Base-by-base conservation (phyloP, 805 yeast species). In the Myxozyma kluyveri region DNA sequence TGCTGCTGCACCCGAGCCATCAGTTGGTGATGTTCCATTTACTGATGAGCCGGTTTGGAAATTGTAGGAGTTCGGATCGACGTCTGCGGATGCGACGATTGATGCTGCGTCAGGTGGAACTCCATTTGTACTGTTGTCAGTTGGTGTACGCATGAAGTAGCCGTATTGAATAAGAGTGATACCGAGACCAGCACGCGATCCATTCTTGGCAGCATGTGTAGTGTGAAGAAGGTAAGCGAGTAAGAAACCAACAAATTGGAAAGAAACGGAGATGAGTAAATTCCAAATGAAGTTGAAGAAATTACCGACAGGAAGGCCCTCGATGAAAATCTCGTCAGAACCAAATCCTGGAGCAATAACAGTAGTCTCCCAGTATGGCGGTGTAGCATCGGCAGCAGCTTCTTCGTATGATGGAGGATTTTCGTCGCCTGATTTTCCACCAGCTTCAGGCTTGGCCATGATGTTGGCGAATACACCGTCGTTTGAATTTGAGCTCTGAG, bases 141-240 rank as follows among this genome's bases (percentile, higher is more conserved):
- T 33, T 31, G 44, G 23, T 19, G 47, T 35, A 29, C 51, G 69
- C 71, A 80, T 74, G 29, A 75, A 71, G 57, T 76, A 78, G 2
- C 86, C 96, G 59, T 83, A 81, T 49, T 83, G 80, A 47, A 91
- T 73, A 57, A 93, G 78, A 0, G 96, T 88, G 54, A 86, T 65
- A 1, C 98, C 98, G 51, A 93, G 71, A 0, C 99, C 99, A 18
- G 91, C 86, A 56, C 96, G 75, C 1, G 97, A 84, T 2, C 99
- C 99, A 64, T 90, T 90, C 66, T 88, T 88, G 3, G 97, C 96
- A 3, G 98, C 97, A 67, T 93, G 99, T 2, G 97, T 87, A 0
- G 98, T 91, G 69, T 93, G 98, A 49, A 93, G 74, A 41, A 91
- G 72, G 66, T 90, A 93, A 5, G 98, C 90, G 49, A 91, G 75